A percentile compares a stretch with the other conserved stretches of the same genome.
Conservation (phyloP, 2,329 filamentous ascomycete genomes). For the Hymenoscyphus salicellus region DNA sequence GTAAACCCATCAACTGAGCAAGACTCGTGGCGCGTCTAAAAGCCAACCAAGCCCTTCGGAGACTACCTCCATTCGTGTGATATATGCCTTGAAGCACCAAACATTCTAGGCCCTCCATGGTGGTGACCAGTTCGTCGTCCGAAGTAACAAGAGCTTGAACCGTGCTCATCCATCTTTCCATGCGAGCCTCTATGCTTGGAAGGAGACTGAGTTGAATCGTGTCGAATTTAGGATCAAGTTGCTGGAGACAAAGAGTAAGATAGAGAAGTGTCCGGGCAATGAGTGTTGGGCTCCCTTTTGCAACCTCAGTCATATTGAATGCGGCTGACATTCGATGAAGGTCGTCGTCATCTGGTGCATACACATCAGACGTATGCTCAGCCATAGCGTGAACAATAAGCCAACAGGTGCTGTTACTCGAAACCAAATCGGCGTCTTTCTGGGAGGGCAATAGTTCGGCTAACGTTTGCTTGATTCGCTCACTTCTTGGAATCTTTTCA, state of each 20-base stretch:
- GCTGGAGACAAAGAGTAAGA: slow-evolving; percentile 33
- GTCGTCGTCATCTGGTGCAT: slow-evolving; percentile 3
- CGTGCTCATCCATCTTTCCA: slow-evolving; percentile 30
- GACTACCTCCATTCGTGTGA: slow-evolving; percentile 46
- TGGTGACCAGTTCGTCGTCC: slow-evolving; percentile 40
- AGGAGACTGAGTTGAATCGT: slow-evolving; percentile 21
- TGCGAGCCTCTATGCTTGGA: slow-evolving; percentile 24
- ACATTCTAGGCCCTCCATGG: slow-evolving; percentile 51
- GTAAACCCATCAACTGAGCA: slow-evolving; percentile 34
- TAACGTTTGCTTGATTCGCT: slow-evolving; percentile 31
- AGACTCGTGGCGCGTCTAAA: slow-evolving; percentile 48
- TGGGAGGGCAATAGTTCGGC: slow-evolving; percentile 33
- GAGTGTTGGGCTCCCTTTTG: slow-evolving; percentile 26
- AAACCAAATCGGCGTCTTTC: slow-evolving; percentile 29
- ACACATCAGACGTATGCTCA: slow-evolving; percentile 7
- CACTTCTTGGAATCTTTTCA: slow-evolving; percentile 23
- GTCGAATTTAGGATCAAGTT: slow-evolving; percentile 29
- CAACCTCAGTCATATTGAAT: slow-evolving; percentile 26
- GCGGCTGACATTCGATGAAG: slow-evolving; percentile 9
- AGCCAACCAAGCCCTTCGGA: slow-evolving; percentile 49
- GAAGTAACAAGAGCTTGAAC: slow-evolving; percentile 26
- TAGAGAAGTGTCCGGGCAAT: slow-evolving; percentile 32
- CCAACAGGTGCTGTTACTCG: slow-evolving; percentile 26
- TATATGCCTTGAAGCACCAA: slow-evolving; percentile 49
- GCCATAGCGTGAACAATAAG: slow-evolving; percentile 29